Conservation (phyloP, 1,284 basidiomycete genomes). For the Austropuccinia psidii region DNA sequence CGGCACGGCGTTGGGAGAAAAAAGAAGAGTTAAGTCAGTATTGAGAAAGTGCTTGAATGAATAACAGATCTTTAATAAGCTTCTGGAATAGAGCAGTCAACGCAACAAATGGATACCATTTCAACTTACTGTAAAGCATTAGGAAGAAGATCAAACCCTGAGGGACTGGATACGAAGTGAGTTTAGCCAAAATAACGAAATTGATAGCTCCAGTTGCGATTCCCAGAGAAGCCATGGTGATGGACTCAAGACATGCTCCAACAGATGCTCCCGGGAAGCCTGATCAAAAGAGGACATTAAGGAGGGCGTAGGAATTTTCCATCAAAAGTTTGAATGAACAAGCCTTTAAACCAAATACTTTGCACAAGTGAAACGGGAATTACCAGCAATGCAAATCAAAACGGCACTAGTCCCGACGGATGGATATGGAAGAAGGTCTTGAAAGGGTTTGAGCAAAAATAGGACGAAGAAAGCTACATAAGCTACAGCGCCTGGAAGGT, state of each 20-base stretch:
- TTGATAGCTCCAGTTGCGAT: slow-evolving; percentile 43
- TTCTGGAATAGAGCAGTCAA: too few relatives aligned
- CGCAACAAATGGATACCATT: slow-evolving; percentile 34
- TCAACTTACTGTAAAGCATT: slow-evolving; percentile 43
- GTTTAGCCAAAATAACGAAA: slow-evolving; percentile 47
- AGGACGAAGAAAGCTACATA: slow-evolving; percentile 46
- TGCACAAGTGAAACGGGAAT: background rate
- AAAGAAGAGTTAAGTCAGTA: background rate
- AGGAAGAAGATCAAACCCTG: slow-evolving; percentile 48
- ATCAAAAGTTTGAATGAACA: background rate
- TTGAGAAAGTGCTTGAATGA: background rate
- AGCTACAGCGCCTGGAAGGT: slow-evolving; percentile 41
- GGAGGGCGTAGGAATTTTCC: slow-evolving; percentile 33
- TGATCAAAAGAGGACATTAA: slow-evolving; percentile 46
- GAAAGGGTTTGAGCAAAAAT: slow-evolving; percentile 44
- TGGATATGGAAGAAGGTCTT: slow-evolving; percentile 42
- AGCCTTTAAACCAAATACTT: background rate
- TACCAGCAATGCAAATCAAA: background rate
- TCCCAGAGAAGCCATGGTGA: slow-evolving; percentile 43
- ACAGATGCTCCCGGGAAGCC: slow-evolving; percentile 44
- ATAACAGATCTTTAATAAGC: too few relatives aligned
- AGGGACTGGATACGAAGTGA: slow-evolving; percentile 44
- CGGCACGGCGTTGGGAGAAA: background rate
- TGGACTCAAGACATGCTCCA: slow-evolving; percentile 39
- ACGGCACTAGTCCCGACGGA: slow-evolving; percentile 40